phyloP scores from a whole-genome alignment of 2,329 filamentous ascomycete species.

The Didymellaceae sp. region DNA sequence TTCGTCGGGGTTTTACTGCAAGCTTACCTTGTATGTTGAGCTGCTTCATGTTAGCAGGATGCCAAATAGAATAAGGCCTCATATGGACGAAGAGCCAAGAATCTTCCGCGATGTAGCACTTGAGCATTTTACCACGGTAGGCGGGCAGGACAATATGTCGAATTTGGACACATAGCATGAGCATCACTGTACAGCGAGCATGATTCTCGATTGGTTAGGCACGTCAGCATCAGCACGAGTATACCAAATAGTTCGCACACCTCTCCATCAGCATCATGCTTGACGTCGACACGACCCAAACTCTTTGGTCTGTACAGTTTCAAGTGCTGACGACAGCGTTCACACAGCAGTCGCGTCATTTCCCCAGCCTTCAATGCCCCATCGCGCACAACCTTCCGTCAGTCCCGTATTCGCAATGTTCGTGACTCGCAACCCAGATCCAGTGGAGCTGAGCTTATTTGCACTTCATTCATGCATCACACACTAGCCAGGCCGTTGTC shows the following conservation, averaged over 20 bases:
- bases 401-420: background rate
- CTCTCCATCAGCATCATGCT: background rate
- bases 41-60: background rate
- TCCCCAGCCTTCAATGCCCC: background rate
- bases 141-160: background rate
- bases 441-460: slow-evolving; percentile 10
- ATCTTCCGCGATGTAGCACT: background rate
- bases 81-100: background rate
- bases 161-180: slow-evolving; percentile 2
- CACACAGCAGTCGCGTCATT: background rate
- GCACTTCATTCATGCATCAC: slow-evolving; percentile 9
- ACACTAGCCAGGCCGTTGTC: background rate
- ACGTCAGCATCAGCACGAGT: background rate
- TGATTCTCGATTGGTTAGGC: background rate
- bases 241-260: no score
- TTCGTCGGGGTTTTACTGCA: background rate
- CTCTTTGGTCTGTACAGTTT: background rate
- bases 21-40: background rate
- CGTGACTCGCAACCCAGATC: background rate
- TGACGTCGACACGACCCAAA: background rate
- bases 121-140: background rate
- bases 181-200: slow-evolving; percentile 12
- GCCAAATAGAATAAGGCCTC: background rate
- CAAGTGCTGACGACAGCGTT: background rate
- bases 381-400: no score